A percentile compares a stretch with the other conserved stretches of the same genome.
These are phyloP conservation scores for Scutellaria barbata DNA, from an alignment of 257 asterid species.

Conservation along the genomic window DNA sequence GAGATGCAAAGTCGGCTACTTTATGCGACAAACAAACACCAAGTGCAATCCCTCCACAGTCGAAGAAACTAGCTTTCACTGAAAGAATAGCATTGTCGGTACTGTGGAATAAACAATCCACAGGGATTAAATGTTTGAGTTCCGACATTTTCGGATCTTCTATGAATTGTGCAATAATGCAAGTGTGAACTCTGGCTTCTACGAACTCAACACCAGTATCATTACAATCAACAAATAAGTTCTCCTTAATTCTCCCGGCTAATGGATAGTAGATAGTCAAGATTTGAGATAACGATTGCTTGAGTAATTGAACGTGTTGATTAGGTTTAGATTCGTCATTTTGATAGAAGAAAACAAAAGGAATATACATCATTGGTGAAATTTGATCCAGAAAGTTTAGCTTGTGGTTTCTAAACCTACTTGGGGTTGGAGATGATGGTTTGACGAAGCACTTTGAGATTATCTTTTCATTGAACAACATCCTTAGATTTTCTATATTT, in stretches of 20 bases:
- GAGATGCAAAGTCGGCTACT: neutral
- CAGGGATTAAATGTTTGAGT: neutral
- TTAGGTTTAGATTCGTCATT: neutral
- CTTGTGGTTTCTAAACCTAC: neutral
- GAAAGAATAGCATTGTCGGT: neutral
- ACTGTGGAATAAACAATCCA: neutral
- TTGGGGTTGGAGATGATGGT: constrained; percentile 6
- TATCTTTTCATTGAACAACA: neutral
- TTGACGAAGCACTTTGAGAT: neutral
- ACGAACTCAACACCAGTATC: neutral
- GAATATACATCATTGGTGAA: neutral
- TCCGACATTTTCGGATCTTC: neutral
- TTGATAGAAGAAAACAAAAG: neutral
- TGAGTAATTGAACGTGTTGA: neutral
- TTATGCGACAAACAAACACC: constrained; percentile 29
- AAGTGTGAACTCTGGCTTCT: neutral
- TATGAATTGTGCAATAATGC: neutral
- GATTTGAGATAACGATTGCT: neutral
- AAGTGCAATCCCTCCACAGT: constrained; percentile 21
- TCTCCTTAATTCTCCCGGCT: neutral
- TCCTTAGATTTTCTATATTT: neutral
- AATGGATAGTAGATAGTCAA: neutral
- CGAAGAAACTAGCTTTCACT: constrained; percentile 18
- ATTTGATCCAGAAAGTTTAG: neutral
- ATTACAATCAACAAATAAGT: neutral